Percentiles rank a stretch among this genome's conserved stretches.
These are phyloP conservation scores for Erigeron philadelphicus DNA, from an alignment of 140 eudicot species.

Conservation along the genomic window DNA sequence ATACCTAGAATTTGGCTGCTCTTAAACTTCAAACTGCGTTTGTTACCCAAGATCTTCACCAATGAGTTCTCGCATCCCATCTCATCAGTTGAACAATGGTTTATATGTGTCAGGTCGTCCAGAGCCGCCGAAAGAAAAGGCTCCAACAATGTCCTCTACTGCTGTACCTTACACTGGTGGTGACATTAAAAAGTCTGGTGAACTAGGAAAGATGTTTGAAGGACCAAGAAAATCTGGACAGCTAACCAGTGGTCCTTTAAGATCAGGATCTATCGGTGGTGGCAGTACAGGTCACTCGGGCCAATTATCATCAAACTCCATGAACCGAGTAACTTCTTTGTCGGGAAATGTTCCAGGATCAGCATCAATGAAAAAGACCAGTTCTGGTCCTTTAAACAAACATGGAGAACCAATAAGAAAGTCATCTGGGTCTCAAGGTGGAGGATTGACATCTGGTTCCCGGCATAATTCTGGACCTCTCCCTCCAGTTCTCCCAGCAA, in stretches of 20 bases:
- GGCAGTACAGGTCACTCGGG: slow-evolving; percentile 33
- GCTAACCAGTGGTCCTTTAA: slow-evolving; percentile 45
- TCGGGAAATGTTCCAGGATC: slow-evolving; percentile 42
- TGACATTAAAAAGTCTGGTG: slow-evolving; percentile 66
- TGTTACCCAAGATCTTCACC: slow-evolving; percentile 20
- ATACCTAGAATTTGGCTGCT: neutral
- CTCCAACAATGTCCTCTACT: slow-evolving; percentile 62
- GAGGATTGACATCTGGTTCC: slow-evolving; percentile 32
- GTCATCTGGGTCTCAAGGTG: slow-evolving; percentile 57
- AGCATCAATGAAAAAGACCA: slow-evolving; percentile 45
- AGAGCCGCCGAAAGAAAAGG: slow-evolving; percentile 66
- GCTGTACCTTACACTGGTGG: slow-evolving; percentile 72
- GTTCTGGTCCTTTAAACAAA: slow-evolving; percentile 63
- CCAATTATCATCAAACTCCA: slow-evolving; percentile 40
- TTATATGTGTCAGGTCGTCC: slow-evolving; percentile 66
- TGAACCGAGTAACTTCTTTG: slow-evolving; percentile 32
- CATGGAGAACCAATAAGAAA: slow-evolving; percentile 65
- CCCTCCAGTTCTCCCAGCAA: slow-evolving; percentile 50
- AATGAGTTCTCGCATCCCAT: slow-evolving; percentile 62
- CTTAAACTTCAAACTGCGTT: neutral
- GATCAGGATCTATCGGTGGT: slow-evolving; percentile 55
- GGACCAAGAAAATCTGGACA: slow-evolving; percentile 67
- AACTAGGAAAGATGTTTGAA: slow-evolving; percentile 68
- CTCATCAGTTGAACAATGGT: slow-evolving; percentile 67
- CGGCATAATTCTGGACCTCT: slow-evolving; percentile 60